Conservation (phyloP, 106 monocot species). For the Dioscorea alata region DNA sequence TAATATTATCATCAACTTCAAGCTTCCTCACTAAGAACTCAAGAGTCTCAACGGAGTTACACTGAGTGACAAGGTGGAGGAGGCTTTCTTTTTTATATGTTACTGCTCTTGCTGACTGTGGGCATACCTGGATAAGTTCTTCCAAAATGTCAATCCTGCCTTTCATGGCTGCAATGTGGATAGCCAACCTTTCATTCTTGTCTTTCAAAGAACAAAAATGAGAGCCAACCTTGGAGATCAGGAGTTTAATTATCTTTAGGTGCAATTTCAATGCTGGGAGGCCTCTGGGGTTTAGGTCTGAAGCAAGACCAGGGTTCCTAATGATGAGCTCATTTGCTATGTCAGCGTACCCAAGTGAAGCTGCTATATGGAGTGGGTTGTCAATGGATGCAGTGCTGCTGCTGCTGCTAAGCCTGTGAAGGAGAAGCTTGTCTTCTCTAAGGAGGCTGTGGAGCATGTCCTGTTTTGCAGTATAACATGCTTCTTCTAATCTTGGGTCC, state of each 20-base stretch:
- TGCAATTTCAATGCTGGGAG: slow-evolving; percentile 18
- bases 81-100: slow-evolving; percentile 4
- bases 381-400: neutral
- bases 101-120: neutral
- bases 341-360: slow-evolving; percentile 13
- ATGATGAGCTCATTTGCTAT: slow-evolving; percentile 7
- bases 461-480: slow-evolving; percentile 12
- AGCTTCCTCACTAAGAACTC: slow-evolving; percentile 6
- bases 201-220: slow-evolving; percentile 11
- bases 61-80: slow-evolving; percentile 12
- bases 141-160: slow-evolving; percentile 1
- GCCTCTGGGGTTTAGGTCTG: neutral
- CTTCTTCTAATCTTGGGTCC: slow-evolving; percentile 21
- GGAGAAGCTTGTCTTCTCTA: slow-evolving; percentile 22
- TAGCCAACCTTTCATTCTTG: slow-evolving; percentile 12
- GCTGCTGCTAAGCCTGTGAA: neutral
- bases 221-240: neutral
- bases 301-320: slow-evolving; percentile 5
- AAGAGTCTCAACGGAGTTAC: slow-evolving; percentile 4
- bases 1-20: neutral
- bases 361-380: slow-evolving; percentile 28
- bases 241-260: slow-evolving; percentile 7
- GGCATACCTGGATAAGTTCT: slow-evolving; percentile 3
- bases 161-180: slow-evolving; percentile 11
- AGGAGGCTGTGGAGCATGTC: slow-evolving; percentile 2